Conservation (phyloP, 257 asterid genomes). For the Nicotiana obtusifolia region DNA sequence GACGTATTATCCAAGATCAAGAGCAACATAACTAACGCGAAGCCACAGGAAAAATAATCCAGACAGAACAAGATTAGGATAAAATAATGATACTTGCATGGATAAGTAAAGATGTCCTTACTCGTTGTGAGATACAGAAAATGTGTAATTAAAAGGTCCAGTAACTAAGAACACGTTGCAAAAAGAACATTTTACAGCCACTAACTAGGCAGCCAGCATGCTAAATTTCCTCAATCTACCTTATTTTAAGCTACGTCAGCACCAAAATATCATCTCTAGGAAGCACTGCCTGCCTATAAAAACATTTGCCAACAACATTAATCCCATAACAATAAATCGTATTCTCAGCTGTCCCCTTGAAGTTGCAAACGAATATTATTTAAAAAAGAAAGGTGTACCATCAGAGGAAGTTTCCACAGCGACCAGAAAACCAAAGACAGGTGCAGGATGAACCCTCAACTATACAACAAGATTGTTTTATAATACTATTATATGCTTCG, state of each 20-base stretch:
- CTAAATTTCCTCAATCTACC: conserved; percentile 24
- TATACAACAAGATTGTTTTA: neutral
- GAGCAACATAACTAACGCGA: neutral
- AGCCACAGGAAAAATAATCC: neutral
- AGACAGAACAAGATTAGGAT: neutral
- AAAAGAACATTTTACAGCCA: conserved; percentile 34
- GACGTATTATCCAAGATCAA: neutral
- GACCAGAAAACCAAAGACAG: neutral
- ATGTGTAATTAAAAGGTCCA: conserved; percentile 35
- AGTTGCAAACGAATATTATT: too few species aligned
- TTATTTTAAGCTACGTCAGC: conserved; percentile 28
- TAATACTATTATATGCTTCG: neutral
- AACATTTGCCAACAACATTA: neutral
- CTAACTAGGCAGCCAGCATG: conserved; percentile 35
- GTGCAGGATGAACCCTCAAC: neutral
- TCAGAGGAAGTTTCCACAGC: neutral
- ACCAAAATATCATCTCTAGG: conserved; percentile 16
- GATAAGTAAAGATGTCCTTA: conserved; percentile 24
- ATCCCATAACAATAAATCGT: neutral
- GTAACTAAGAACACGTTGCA: conserved; percentile 38
- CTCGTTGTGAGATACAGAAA: conserved; percentile 36
- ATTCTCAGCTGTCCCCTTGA: neutral
- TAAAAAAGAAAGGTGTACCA: neutral
- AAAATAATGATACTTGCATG: conserved; percentile 8
- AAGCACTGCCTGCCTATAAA: conserved; percentile 11